Evolutionary conservation across 2,329 filamentous ascomycete species (phyloP).

Genomic region (Hypomyces rosellus): DNA sequence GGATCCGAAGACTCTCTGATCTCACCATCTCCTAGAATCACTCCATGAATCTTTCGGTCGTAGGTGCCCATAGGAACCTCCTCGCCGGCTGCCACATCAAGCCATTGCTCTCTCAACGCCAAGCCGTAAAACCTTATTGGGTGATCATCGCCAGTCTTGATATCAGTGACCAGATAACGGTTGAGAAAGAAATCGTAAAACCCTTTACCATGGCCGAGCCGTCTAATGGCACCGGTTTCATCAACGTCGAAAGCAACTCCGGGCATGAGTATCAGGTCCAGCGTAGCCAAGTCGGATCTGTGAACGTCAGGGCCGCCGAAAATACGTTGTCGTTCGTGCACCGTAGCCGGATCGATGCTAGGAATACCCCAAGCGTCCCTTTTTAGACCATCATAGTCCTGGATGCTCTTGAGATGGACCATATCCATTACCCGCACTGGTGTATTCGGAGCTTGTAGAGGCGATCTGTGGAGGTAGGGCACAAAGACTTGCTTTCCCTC

Average conservation of each 20-base stretch:
- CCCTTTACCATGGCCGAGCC: conserved; percentile 89
- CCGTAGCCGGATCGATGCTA: conserved; percentile 62
- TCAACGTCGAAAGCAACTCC: conserved; percentile 83
- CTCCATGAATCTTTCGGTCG: conserved; percentile 74
- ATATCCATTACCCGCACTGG: conserved; percentile 83
- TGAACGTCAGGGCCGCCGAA: conserved; percentile 54
- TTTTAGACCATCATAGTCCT: conserved; percentile 71
- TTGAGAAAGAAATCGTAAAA: conserved; percentile 95
- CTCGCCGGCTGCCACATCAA: conserved; percentile 50
- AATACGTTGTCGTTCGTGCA: conserved; percentile 63
- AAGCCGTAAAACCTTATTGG: conserved; percentile 62
- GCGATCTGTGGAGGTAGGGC: conserved; percentile 71
- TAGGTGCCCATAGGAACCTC: conserved; percentile 67
- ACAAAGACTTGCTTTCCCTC: conserved; percentile 83
- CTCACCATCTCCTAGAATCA: conserved; percentile 65
- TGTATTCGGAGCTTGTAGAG: conserved; percentile 39
- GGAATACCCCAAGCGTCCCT: conserved; percentile 92
- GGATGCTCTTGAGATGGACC: conserved; percentile 66
- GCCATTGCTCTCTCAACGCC: conserved; percentile 78
- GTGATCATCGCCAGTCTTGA: conserved; percentile 23
- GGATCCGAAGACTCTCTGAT: conserved; percentile 30
- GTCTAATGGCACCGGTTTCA: conserved; percentile 50
- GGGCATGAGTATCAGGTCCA: conserved; percentile 87
- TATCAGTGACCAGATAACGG: conserved; percentile 52
- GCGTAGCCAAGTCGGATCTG: conserved; percentile 38